These are phyloP conservation scores for Epithemia pelagica DNA, from an alignment of 108 stramenopile species.

Conservation along the genomic window DNA sequence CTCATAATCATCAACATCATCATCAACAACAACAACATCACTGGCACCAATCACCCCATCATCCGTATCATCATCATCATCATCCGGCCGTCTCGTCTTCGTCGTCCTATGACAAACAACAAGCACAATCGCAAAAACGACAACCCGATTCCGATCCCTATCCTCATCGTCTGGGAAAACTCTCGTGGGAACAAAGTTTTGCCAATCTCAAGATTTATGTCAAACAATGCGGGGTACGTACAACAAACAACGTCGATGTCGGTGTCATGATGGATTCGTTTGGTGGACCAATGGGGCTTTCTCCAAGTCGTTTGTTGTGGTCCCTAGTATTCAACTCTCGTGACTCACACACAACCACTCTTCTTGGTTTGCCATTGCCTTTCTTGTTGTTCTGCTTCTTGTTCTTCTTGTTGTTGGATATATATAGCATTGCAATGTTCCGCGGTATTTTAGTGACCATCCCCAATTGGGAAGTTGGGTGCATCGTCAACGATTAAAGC, in stretches of 20 bases:
- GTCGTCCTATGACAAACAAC: neutral
- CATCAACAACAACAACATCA: neutral
- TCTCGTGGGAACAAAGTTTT: neutral
- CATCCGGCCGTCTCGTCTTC: neutral
- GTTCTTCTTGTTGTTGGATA: no score
- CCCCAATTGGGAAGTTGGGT: neutral
- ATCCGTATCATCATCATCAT: neutral
- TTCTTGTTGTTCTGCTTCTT: no score
- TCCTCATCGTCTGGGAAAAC: neutral
- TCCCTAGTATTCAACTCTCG: no score
- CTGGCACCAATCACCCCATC: neutral
- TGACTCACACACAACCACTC: no score
- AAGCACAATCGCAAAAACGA: neutral
- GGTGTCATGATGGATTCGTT: no score
- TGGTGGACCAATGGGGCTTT: no score
- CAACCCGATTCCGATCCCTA: no score
- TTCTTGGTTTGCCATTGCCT: no score
- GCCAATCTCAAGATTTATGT: neutral
- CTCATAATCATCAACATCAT: neutral
- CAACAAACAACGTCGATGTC: no score
- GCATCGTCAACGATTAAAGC: neutral
- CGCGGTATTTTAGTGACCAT: neutral
- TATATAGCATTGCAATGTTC: neutral
- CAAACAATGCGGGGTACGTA: neutral
- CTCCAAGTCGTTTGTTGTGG: no score